phyloP scores from a whole-genome alignment of 805 yeast species.

The Yamadazyma scolyti region DNA sequence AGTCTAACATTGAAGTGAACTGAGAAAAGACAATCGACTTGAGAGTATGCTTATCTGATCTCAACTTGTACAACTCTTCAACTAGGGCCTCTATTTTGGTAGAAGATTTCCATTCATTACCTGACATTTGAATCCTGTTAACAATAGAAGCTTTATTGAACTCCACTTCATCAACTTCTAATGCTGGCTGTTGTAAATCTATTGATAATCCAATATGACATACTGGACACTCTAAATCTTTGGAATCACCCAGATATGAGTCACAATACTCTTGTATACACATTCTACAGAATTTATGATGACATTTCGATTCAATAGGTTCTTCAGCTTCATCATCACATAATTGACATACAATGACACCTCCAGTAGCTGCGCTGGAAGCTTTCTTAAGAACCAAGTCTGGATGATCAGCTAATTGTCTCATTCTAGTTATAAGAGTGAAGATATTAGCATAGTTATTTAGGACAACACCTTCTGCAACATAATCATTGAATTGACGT shows the following conservation, averaged over 20 bases:
- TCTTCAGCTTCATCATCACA: slow-evolving; percentile 99
- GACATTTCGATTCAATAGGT: slow-evolving; percentile 91
- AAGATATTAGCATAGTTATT: slow-evolving; percentile 97
- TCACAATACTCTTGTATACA: slow-evolving; percentile 90
- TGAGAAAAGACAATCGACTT: slow-evolving; percentile 97
- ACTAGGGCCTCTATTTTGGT: slow-evolving; percentile 96
- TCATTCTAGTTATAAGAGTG: slow-evolving; percentile 93
- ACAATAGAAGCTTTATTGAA: slow-evolving; percentile 71
- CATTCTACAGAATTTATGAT: slow-evolving; percentile 88
- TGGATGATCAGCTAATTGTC: slow-evolving; percentile 98
- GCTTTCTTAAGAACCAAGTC: slow-evolving; percentile 82
- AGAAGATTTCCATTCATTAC: slow-evolving; percentile 86
- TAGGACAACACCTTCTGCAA: slow-evolving; percentile 92
- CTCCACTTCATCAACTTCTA: slow-evolving; percentile 62
- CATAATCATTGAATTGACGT: slow-evolving; percentile 86
- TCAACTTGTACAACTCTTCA: slow-evolving; percentile 81
- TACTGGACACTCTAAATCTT: slow-evolving; percentile 82
- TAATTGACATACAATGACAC: slow-evolving; percentile 74
- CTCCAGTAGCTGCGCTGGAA: slow-evolving; percentile 40
- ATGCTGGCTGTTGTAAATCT: slow-evolving; percentile 81
- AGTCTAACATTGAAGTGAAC: slow-evolving; percentile 93
- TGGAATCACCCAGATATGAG: slow-evolving; percentile 60
- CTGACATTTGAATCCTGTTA: slow-evolving; percentile 79
- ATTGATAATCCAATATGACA: slow-evolving; percentile 92
- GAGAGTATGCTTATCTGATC: slow-evolving; percentile 85